phyloP scores from a whole-genome alignment of 2,329 filamentous ascomycete species.

The Exophiala sp. region DNA sequence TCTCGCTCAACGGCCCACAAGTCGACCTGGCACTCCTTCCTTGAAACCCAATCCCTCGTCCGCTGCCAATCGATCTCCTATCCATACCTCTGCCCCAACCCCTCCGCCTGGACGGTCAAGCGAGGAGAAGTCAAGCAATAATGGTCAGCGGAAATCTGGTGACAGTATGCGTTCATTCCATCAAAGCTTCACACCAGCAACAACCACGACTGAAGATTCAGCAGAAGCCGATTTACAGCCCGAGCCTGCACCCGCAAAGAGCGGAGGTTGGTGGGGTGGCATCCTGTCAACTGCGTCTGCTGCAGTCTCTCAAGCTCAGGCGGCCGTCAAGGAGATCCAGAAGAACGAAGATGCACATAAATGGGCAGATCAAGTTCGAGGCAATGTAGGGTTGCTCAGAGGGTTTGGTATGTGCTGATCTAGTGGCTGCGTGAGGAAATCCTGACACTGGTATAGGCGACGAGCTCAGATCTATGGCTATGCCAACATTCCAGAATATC shows the following conservation, averaged over 20 bases:
- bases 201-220: constrained; percentile 52
- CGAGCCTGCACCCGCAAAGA: constrained; percentile 54
- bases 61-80: constrained; percentile 49
- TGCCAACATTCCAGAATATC: constrained; percentile 92
- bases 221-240: constrained; percentile 49
- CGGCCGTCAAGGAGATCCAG: constrained; percentile 89
- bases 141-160: constrained; percentile 64
- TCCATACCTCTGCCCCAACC: constrained; percentile 50
- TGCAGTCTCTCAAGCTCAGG: constrained; percentile 83
- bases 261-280: constrained; percentile 86
- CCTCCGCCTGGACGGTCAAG: constrained; percentile 53
- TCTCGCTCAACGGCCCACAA: constrained; percentile 66
- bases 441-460: constrained; percentile 58
- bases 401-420: constrained; percentile 63
- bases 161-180: constrained; percentile 72
- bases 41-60: constrained; percentile 51
- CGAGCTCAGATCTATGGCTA: constrained; percentile 77
- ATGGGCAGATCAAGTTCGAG: constrained; percentile 91
- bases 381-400: constrained; percentile 75
- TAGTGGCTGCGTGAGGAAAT: neutral
- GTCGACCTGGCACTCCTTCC: constrained; percentile 78
- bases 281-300: constrained; percentile 73
- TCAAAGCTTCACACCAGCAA: constrained; percentile 67
- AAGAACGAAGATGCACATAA: constrained; percentile 94
- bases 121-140: constrained; percentile 57